Evolutionary conservation across 2,329 filamentous ascomycete species (phyloP), one percentile per base, ranked within the genome.

Genomic region (Myriosclerotinia duriaeana): DNA sequence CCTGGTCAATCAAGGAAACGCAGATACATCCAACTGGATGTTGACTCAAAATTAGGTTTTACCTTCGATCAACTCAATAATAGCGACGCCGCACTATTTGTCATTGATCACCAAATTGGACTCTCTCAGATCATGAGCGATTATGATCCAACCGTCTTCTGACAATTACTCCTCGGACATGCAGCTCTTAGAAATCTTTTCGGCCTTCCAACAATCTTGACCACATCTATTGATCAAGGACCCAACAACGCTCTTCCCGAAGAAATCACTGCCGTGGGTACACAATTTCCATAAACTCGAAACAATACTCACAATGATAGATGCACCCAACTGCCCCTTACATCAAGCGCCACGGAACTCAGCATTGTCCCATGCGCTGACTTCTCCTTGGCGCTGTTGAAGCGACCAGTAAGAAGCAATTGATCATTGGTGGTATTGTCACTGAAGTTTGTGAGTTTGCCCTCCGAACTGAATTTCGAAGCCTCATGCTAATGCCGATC

Each of bases 281-380:
- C n/a, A n/a, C n/a, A 14, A 20, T 77, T 75, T 68, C 4, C 76
- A 82, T 88, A 92, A 67, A 92, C 89, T 75, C 0, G 90, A 92
- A 2, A 85, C 83, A 72, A 92, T 91, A 9, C 90, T 89, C 3
- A 81, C 89, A 20, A 93, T 77, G 73, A 93, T 89, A 73, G 71
- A 72, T 88, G 84, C 87, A 90, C 74, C 89, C 72, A 93, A 80
- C 76, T 93, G 90, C 40, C 82, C 86, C 76, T 86, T 87, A 67
- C 84, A 69, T 82, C 78, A 68, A 93, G 90, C 89, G 1, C 80
- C 80, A 46, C 83, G 83, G 79, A 93, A 92, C 0, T 89, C 84
- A 3, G 82, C 71, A 72, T 91, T 92, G 74, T 93, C 90, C 90
- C 89, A 92, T 3, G 90, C 89, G 74, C 92, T 85, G 73, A 93